Base-by-base conservation (phyloP, 108 stramenopile species). In the Nitzschia sp. region DNA sequence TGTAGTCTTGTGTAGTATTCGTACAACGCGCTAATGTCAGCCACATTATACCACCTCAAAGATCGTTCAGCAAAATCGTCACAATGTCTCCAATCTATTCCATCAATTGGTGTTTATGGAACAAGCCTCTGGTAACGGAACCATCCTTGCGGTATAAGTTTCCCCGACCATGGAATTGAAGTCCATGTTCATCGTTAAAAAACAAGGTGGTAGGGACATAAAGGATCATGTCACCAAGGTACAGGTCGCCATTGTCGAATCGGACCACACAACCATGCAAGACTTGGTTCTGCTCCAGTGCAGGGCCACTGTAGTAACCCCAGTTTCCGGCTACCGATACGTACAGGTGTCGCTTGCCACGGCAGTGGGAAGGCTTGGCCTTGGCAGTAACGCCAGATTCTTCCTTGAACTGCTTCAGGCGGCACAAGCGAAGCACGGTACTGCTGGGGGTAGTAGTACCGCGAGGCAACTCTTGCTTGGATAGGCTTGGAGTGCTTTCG, bases 201-300 rank as follows among this genome's bases (percentile, higher is more conserved):
- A 51, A 51, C 19, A 19, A 51, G 17, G 49, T 51, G 8, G 49
- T 19, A 4, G 49, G 49, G 5, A 51, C n/a, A 24, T 34, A 62
- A 21, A 21, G 26, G 19, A 25, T 25, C 66, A 67, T 67, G 15
- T 67, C 48, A 36, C 66, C 66, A 53, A 67, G 29, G 32, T 67
- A 67, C 54, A 67, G 49, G 32, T 67, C 66, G 8, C 66, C 66
- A 55, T 67, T 67, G 25, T 67, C 66, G 55, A 67, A 67, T 8
- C 66, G 53, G 18, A 67, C 66, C 24, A 67, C 66, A 55, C 66
- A 67, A 1, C 66, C 66, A 8, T 33, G 25, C 53, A 54, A 42
- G 8, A 6, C 8, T 13, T 9, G 24, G 11, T 23, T 26, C 15
- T 48, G 27, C 28, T 49, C 64, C 48, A 51, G 36, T 1, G 35